Base-by-base conservation (phyloP, 345 rosid genomes). In the Euclidium syriacum region DNA sequence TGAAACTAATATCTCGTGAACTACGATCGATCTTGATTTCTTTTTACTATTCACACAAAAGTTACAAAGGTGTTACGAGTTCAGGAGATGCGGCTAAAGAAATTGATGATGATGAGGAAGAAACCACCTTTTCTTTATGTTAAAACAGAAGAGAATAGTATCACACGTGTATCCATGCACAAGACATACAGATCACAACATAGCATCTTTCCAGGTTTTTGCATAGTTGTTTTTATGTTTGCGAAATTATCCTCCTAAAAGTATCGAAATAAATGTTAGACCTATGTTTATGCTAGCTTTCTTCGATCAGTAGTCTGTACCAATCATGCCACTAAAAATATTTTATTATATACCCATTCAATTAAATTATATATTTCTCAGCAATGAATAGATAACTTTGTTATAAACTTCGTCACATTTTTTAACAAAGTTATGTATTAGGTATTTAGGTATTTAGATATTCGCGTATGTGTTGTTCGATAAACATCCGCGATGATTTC, bases 101-200 rank as follows among this genome's bases (percentile, higher is more conserved):
- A 46, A 48, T 10, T 25, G 66, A 62, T 39, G 36, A 62, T 24
- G 29, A 44, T 1, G 70, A 54, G 5, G 42, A 52, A 41, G 40
- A 26, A 56, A 38, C 20, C 11, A 39, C 7, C 22, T n/a, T 51
- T 62, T 27, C 32, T 9, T 42, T 18, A 17, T 2, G 39, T n/a
- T 51, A 22, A 18, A 46, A 35, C 47, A 26, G 3, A 29, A 46
- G 52, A 68, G 78, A 61, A 29, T 65, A 52, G 40, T 39, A 44
- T 41, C 74, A 75, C 83, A 78, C 84, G 87, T 81, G 87, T 62
- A 55, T 38, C 82, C 49, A 73, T 60, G 72, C 50, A 57, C 58
- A 54, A 35, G 10, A 39, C 64, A 58, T 68, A 46, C 58, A 63
- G 44, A 22, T 74, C 66, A 67, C 52, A 44, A 64, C 25, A 58